These are phyloP conservation scores for Oemleria cerasiformis DNA, from an alignment of 306 rosid species.

Conservation along the genomic window DNA sequence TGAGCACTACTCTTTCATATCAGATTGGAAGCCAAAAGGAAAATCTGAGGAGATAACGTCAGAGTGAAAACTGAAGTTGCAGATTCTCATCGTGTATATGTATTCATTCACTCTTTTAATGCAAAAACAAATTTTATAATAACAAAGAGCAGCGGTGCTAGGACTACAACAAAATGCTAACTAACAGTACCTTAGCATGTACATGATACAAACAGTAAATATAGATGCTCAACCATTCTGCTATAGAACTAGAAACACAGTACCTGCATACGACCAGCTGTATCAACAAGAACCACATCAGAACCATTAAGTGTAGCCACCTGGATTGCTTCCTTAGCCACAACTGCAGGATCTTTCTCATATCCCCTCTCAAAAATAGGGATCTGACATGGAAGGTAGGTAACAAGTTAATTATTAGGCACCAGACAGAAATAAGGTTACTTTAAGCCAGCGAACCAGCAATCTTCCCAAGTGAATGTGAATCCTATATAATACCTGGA, in stretches of 20 bases:
- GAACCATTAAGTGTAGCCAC: slow-evolving; percentile 90
- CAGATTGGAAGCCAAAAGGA: too few species aligned
- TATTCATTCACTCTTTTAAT: too few species aligned
- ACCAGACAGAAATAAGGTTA: neutral
- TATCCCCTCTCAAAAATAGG: slow-evolving; percentile 98
- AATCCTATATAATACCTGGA: slow-evolving; percentile 54
- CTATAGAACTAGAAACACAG: slow-evolving; percentile 6
- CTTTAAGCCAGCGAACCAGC: neutral
- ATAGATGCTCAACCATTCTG: neutral
- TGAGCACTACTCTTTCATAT: too few species aligned
- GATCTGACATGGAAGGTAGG: slow-evolving; percentile 46
- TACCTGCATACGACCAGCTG: slow-evolving; percentile 99
- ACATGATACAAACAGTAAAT: slow-evolving; percentile 4
- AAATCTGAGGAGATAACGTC: too few species aligned
- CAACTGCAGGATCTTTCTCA: slow-evolving; percentile 97
- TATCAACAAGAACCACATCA: slow-evolving; percentile 95
- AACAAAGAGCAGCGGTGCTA: neutral
- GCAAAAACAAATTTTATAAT: too few species aligned
- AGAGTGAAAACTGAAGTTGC: too few species aligned
- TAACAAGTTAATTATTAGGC: slow-evolving; percentile 4
- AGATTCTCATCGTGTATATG: too few species aligned
- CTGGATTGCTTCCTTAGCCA: slow-evolving; percentile 98
- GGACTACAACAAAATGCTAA: neutral
- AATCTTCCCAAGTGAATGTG: slow-evolving; percentile 3
- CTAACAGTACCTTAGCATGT: neutral